A percentile compares a stretch with the other conserved stretches of the same genome.
These are phyloP conservation scores for Uncinocarpus reesii DNA, from an alignment of 2,329 filamentous ascomycete genomes.

Conservation along the genomic window DNA sequence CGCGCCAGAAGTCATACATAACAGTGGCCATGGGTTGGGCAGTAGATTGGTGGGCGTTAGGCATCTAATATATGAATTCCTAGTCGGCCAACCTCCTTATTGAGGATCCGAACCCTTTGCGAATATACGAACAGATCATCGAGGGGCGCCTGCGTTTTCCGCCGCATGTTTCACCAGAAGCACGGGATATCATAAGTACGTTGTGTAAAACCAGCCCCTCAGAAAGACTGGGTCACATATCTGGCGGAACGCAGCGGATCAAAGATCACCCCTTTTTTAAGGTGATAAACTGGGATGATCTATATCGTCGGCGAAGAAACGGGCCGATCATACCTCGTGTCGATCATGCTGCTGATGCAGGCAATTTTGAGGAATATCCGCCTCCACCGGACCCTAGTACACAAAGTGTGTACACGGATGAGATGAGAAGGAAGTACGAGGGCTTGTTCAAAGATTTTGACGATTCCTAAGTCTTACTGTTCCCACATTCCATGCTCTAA, in stretches of 20 bases:
- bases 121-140: slow-evolving; percentile 59
- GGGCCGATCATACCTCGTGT: slow-evolving; percentile 55
- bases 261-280: slow-evolving; percentile 54
- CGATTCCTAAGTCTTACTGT: not conserved
- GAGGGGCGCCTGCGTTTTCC: slow-evolving; percentile 54
- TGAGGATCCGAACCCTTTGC: slow-evolving; percentile 61
- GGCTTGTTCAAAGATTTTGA: slow-evolving; percentile 50
- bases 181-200: slow-evolving; percentile 51
- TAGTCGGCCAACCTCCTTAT: slow-evolving; percentile 57
- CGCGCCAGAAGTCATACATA: slow-evolving; percentile 56
- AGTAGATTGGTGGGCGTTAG: slow-evolving; percentile 60
- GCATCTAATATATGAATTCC: slow-evolving; percentile 58
- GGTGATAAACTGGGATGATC: slow-evolving; percentile 51
- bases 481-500: not conserved
- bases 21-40: slow-evolving; percentile 55
- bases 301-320: slow-evolving; percentile 50
- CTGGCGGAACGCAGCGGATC: slow-evolving; percentile 49
- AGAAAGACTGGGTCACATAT: slow-evolving; percentile 53
- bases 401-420: slow-evolving; percentile 48
- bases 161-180: slow-evolving; percentile 47
- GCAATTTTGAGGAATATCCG: slow-evolving; percentile 58
- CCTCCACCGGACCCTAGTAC: slow-evolving; percentile 42
- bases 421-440: slow-evolving; percentile 52
- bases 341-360: slow-evolving; percentile 49
- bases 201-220: slow-evolving; percentile 55